Conservation (phyloP, 1,284 basidiomycete genomes). For the Ganoderma boninense region DNA sequence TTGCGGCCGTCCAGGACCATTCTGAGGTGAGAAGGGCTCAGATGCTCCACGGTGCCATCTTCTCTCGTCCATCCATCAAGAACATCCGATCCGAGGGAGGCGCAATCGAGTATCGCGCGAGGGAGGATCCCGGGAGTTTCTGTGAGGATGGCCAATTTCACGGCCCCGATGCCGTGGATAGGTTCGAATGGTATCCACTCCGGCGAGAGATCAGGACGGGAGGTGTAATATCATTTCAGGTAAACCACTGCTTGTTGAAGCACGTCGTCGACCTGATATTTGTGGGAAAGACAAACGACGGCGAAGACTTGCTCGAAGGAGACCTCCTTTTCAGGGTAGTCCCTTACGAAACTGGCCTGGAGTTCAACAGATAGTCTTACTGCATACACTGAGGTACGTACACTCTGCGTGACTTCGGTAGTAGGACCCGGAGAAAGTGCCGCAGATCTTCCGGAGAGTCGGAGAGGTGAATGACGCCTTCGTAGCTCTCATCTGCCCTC, state of each 20-base stretch:
- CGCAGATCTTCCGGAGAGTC: conserved; percentile 15
- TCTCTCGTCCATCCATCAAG: not conserved
- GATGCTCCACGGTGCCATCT: conserved; percentile 4
- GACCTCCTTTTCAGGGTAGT: not conserved
- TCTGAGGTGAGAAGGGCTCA: not conserved
- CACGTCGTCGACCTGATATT: conserved; percentile 15
- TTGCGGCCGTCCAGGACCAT: not conserved
- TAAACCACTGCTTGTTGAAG: conserved; percentile 1
- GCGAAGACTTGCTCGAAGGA: conserved; percentile 9
- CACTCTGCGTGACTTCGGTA: not conserved
- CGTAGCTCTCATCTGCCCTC: conserved; percentile 11
- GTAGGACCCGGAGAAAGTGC: conserved; percentile 12
- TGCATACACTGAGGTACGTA: not conserved
- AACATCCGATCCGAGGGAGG: not conserved
- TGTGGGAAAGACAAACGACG: conserved; percentile 11
- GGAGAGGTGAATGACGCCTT: conserved; percentile 22
- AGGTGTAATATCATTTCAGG: not conserved
- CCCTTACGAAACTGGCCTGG: not conserved
- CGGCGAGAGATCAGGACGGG: not conserved
- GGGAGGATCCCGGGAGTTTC: not conserved
- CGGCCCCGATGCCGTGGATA: not conserved
- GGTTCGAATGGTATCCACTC: not conserved
- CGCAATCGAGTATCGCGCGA: not conserved
- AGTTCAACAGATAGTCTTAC: not conserved
- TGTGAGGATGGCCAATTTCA: not conserved